Conservation (phyloP, 257 asterid genomes). For the Petunia secreta region DNA sequence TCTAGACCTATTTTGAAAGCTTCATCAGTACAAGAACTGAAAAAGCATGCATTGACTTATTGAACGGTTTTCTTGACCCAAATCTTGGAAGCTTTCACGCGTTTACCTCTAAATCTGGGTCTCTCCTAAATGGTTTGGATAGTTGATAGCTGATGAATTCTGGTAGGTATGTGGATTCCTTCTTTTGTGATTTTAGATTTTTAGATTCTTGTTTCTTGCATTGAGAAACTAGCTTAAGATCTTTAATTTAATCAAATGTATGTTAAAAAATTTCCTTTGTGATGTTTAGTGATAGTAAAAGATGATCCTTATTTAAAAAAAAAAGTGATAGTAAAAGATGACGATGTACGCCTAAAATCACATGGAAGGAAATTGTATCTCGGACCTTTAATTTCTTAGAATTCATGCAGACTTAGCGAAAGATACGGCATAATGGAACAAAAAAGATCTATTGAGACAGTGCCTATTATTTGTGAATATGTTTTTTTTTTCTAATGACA, state of each 20-base stretch:
- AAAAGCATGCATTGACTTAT: slow-evolving; percentile 4
- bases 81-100: neutral
- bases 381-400: too few species aligned
- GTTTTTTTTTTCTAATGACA: too few species aligned
- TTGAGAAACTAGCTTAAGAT: neutral
- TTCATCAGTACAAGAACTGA: neutral
- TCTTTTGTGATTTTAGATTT: neutral
- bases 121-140: slow-evolving; percentile 11
- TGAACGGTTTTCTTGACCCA: neutral
- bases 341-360: too few species aligned
- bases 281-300: neutral
- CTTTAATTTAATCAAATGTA: neutral
- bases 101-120: neutral
- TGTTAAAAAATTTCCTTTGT: neutral
- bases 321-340: too few species aligned
- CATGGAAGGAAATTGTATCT: too few species aligned
- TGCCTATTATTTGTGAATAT: too few species aligned
- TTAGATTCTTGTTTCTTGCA: neutral
- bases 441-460: too few species aligned
- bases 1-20: neutral
- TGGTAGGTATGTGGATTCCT: neutral
- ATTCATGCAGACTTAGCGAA: too few species aligned
- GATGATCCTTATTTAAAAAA: too few species aligned
- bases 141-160: neutral
- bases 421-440: too few species aligned